phyloP scores from a whole-genome alignment of 768 basidiomycete species.

The Naganishia antarctica region DNA sequence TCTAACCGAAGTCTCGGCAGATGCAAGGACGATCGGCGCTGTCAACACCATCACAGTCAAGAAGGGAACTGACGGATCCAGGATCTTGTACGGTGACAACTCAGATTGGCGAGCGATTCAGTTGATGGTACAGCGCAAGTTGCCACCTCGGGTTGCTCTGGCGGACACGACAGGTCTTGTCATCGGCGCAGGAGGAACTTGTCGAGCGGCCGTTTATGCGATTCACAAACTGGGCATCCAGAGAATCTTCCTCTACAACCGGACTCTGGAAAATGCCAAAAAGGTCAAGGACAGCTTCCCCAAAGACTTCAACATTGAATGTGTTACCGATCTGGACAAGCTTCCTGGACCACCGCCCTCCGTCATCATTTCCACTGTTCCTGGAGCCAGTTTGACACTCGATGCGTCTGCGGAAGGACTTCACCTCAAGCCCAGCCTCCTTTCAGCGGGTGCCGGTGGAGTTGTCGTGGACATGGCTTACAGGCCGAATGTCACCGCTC shows the following conservation, averaged over 20 bases:
- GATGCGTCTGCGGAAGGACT: constrained; percentile 51
- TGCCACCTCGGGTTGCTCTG: constrained; percentile 50
- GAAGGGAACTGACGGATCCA: constrained; percentile 50
- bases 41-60: constrained; percentile 78
- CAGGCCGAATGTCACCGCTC: constrained; percentile 75
- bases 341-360: constrained; percentile 59
- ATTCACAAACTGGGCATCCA: constrained; percentile 64
- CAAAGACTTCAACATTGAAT: constrained; percentile 57
- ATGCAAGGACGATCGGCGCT: constrained; percentile 82
- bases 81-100: constrained; percentile 79
- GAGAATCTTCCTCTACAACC: constrained; percentile 79
- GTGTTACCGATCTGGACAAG: constrained; percentile 58
- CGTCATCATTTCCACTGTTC: constrained; percentile 84
- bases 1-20: constrained; percentile 70
- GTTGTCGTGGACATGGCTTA: constrained; percentile 93
- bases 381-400: constrained; percentile 58
- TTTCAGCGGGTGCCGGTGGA: constrained; percentile 59
- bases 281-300: constrained; percentile 67
- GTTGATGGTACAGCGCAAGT: constrained; percentile 50
- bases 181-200: constrained; percentile 91
- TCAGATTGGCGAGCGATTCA: constrained; percentile 92
- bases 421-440: constrained; percentile 58
- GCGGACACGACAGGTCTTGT: constrained; percentile 62
- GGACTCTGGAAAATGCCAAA: constrained; percentile 69
- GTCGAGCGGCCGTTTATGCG: constrained; percentile 89